These are phyloP conservation scores for Aspergillus sp. DNA, from an alignment of 2,329 filamentous ascomycete species.

Conservation along the genomic window DNA sequence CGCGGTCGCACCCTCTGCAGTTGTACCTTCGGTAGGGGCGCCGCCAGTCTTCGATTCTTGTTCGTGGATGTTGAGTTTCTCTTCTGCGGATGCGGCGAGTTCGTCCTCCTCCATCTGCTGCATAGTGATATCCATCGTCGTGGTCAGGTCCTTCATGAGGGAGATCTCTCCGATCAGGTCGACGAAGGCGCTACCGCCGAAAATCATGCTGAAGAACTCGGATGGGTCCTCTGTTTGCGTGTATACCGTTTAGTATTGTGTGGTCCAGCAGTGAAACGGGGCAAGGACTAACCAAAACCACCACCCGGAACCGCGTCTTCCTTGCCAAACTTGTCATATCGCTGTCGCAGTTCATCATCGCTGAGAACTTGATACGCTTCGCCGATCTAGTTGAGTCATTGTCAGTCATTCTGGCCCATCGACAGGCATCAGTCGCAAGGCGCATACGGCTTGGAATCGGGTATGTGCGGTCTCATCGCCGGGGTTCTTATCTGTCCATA, in stretches of 20 bases:
- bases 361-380: slow-evolving; percentile 74
- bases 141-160: slow-evolving; percentile 95
- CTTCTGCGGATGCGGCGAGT: slow-evolving; percentile 48
- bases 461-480: slow-evolving; percentile 89
- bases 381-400: slow-evolving; percentile 46
- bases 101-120: slow-evolving; percentile 66
- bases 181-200: slow-evolving; percentile 89
- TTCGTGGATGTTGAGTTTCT: slow-evolving; percentile 42
- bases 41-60: slow-evolving; percentile 39
- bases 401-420: neutral
- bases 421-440: neutral
- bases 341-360: slow-evolving; percentile 75
- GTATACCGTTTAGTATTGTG: slow-evolving; percentile 1
- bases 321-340: slow-evolving; percentile 97
- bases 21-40: slow-evolving; percentile 13
- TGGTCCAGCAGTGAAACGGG: neutral
- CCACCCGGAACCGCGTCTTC: slow-evolving; percentile 84
- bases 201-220: slow-evolving; percentile 98
- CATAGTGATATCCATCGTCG: slow-evolving; percentile 97
- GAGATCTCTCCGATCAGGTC: slow-evolving; percentile 98
- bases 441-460: slow-evolving; percentile 77
- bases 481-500: slow-evolving; percentile 79
- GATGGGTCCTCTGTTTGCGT: slow-evolving; percentile 64
- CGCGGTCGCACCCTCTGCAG: slow-evolving; percentile 20
- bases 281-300: slow-evolving; percentile 63